phyloP scores from a whole-genome alignment of 441 rosid species.

The Corymbia citriodora region DNA sequence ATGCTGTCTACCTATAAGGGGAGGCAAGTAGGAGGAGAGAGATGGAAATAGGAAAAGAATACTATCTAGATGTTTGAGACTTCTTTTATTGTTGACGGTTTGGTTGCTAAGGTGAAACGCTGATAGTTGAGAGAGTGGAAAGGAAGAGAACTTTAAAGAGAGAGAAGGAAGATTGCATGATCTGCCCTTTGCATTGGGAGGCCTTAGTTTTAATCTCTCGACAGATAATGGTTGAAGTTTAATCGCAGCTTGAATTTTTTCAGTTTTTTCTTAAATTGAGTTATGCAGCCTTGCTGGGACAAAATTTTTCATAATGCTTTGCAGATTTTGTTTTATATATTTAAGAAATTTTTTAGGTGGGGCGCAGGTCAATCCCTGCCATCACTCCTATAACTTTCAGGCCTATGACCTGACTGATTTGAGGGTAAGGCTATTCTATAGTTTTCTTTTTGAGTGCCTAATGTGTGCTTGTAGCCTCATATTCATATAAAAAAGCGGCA shows the following conservation, averaged over 20 bases:
- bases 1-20: neutral
- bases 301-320: neutral
- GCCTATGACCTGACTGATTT: neutral
- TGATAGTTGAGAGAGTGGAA: neutral
- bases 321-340: neutral
- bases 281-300: neutral
- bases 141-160: no score
- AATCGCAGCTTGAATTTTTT: neutral
- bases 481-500: neutral
- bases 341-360: neutral
- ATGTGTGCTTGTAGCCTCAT: rapidly evolving
- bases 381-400: neutral
- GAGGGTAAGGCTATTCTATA: neutral
- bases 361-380: neutral
- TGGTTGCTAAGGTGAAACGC: rapidly evolving
- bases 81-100: neutral
- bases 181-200: neutral
- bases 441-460: neutral
- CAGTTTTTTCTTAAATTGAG: neutral
- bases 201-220: neutral
- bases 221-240: neutral
- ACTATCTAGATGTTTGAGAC: neutral
- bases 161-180: neutral
- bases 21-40: neutral
- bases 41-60: neutral